Evolutionary conservation across 2,329 filamentous ascomycete genomes (phyloP), one percentile per base, ranked within the genome.

Genomic region (Arthrobotrys pseudoclavata): DNA sequence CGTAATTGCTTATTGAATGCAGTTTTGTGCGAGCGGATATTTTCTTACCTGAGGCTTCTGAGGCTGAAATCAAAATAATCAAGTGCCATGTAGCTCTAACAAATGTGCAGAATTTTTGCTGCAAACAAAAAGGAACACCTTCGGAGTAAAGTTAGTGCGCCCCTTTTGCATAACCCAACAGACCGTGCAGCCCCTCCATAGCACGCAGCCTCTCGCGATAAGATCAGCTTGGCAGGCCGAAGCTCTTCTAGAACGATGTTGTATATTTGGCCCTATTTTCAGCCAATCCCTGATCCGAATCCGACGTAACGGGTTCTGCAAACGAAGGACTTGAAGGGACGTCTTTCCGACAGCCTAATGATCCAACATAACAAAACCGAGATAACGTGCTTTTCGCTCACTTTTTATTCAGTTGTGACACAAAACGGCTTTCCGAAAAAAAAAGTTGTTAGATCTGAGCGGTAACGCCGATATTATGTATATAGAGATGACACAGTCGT

Each of bases 211-310:
- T 53, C 63, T 64, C 62, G 71, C 71, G 71, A 76, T 76, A 76
- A 76, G 71, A 64, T 64, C 22, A 24, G n/a, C 71, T 76, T 76
- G 71, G 71, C 71, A 66, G 10, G 71, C 61, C 71, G 15, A 31
- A 57, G 52, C 52, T 55, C 66, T 69, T 69, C 64, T 50, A 72
- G 69, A 72, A 72, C 34, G 26, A 61, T 76, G 71, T 76, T 69
- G 71, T 67, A 76, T 76, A 76, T 76, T 76, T 76, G 71, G 71
- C 71, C 50, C 50, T 20, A 69, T 53, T 64, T 64, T 62, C 50
- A 53, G 55, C 64, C 71, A 69, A 67, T 69, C 69, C 69, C 52
- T 53, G 37, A 57, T 15, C 50, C 66, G 37, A 37, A 48, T 55
- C 26, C 29, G 40, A 26, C 45, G 4, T 18, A 40, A 26, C 45